phyloP scores from a whole-genome alignment of 1,284 basidiomycete genomes.

The Marasmius oreades region DNA sequence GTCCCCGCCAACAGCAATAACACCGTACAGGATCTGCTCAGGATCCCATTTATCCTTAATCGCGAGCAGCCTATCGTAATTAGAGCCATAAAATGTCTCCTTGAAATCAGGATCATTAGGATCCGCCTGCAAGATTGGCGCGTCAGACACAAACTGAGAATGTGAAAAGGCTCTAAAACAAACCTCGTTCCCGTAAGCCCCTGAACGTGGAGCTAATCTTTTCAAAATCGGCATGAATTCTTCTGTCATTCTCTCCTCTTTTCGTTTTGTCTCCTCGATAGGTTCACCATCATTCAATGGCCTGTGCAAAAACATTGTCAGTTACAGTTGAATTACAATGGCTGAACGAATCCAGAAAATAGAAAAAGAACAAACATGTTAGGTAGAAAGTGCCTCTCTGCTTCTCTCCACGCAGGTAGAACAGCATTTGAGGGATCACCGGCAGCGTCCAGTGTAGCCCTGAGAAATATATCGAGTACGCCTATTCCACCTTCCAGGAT shows the following conservation, averaged over 20 bases:
- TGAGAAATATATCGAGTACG: constrained; percentile 13
- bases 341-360: neutral
- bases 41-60: constrained; percentile 24
- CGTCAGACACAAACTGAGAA: neutral
- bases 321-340: neutral
- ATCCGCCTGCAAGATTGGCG: constrained; percentile 12
- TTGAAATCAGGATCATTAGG: constrained; percentile 20
- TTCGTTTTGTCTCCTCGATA: neutral
- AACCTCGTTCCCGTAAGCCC: constrained; percentile 19
- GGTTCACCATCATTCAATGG: constrained; percentile 1
- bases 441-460: constrained; percentile 11
- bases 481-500: constrained; percentile 13
- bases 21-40: constrained; percentile 20
- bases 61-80: constrained; percentile 18
- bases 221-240: constrained; percentile 9
- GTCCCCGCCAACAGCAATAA: constrained; percentile 22
- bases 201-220: constrained; percentile 9
- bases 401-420: constrained; percentile 17
- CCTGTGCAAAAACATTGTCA: neutral
- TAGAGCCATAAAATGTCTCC: constrained; percentile 18
- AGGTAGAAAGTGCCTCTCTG: constrained; percentile 10
- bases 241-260: constrained; percentile 9
- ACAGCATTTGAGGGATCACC: constrained; percentile 17
- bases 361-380: constrained; percentile 6
- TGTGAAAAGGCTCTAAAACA: neutral